phyloP scores from a whole-genome alignment of 2,329 filamentous ascomycete genomes.

The Colletotrichum truncatum region DNA sequence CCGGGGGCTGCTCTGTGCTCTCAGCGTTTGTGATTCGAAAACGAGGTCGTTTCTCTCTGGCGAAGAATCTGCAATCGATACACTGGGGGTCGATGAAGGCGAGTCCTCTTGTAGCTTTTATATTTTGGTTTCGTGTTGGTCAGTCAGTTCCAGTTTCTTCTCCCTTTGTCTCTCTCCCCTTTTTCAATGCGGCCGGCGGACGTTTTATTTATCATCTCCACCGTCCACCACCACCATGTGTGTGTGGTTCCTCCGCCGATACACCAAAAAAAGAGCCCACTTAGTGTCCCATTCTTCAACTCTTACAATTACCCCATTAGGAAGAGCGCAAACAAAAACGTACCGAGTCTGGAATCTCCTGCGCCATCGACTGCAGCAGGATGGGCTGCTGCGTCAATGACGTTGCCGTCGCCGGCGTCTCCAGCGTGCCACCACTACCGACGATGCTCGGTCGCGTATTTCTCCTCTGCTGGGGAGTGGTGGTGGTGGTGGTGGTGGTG shows the following conservation, averaged over 20 bases:
- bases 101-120: background rate
- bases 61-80: background rate
- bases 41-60: background rate
- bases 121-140: too few species aligned
- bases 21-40: background rate
- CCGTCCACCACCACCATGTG: slow-evolving; percentile 1
- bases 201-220: background rate
- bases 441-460: too few species aligned
- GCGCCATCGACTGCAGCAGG: background rate
- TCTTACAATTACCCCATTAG: slow-evolving; percentile 27
- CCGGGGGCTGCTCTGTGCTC: background rate
- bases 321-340: slow-evolving; percentile 4
- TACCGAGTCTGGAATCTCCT: slow-evolving; percentile 23
- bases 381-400: background rate
- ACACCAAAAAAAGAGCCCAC: slow-evolving; percentile 13
- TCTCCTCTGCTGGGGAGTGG: too few species aligned
- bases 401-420: too few species aligned
- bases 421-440: too few species aligned
- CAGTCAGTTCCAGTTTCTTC: too few species aligned
- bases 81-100: background rate
- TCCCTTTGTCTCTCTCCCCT: background rate
- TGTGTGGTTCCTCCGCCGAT: background rate
- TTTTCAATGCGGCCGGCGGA: background rate
- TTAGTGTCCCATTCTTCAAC: slow-evolving; percentile 14
- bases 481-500: too few species aligned